Evolutionary conservation across 148 eudicot species (phyloP), one percentile per base, ranked within the genome.

Genomic region (Spergularia marina): DNA sequence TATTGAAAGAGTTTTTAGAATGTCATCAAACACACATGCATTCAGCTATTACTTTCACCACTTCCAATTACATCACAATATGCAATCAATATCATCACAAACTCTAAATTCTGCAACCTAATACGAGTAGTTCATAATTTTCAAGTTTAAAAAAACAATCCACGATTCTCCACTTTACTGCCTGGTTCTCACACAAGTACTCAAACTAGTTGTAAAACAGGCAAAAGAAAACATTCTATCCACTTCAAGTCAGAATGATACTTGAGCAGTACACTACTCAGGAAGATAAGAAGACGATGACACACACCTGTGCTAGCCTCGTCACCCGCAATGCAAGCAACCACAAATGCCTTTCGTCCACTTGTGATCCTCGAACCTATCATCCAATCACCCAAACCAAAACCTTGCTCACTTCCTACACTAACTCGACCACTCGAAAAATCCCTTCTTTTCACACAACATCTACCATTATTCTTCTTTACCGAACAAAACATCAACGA

Each of bases 291-390:
- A 30, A 30, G 36, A 30, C 36, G 36, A 30, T 30, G 36, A 51
- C 10, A 44, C 44, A 5, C 44, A 54, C 83, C 80, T 72, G 77
- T 39, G 49, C 30, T 72, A 14, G 30, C 54, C 40, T 57, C 77
- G 36, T 76, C 80, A 41, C 15, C 73, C 15, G 71, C 80, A 20
- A 49, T 60, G 72, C 83, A 81, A 44, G 73, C 36, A 61, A 81
- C 77, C 10, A 73, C 39, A 23, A 72, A 73, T 9, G 59, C 41
- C 14, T 47, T 21, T 57, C 57, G 70, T 23, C 15, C 30, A 54
- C 53, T 34, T 52, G 16, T 64, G 53, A 53, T 59, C 69, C 21
- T 67, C 14, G 17, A 73, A 14, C 74, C 25, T 65, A 53, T 13
- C 76, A 64, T 64, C 80, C 53, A 72, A 52, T 47, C 20, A 25